Base-by-base conservation (phyloP, 257 asterid species). In the Rauvolfia tetraphylla region DNA sequence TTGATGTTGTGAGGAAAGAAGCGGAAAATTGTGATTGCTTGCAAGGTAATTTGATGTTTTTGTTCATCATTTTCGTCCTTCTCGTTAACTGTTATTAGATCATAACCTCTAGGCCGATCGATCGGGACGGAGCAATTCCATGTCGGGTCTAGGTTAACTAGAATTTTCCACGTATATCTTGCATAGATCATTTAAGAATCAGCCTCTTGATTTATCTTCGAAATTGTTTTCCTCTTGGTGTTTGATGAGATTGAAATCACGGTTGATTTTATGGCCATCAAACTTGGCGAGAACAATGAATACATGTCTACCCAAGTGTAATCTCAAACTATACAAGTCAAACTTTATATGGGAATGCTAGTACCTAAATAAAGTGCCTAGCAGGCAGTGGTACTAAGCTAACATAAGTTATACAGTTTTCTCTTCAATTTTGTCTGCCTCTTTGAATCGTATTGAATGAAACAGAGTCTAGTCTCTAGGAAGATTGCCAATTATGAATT, bases 1-100 rank as follows among this genome's bases (percentile, higher is more conserved):
- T 71, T 71, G 75, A 71, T 27, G 75, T 71, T 29, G 75, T 71
- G 3, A 71, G 75, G 75, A 71, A 71, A 20, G 75, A 71, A 49
- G 75, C 61, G 15, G 75, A 71, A 27, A 44, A 71, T 48, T 71
- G 75, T 46, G 75, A 71, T 57, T 15, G 27, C 13, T 14, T 71
- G 41, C 75, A 71, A 46, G 75, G 75, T 71, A 27, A n/a, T 44
- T 49, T 41, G 1, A 14, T 3, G 5, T 44, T 48, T 46, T 41
- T 4, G 1, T 41, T 27, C 8, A 23, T 22, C 36, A 62, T 29
- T 61, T 25, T 62, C 39, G 22, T 27, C 39, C 7, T 25, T 70
- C n/a, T 70, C n/a, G n/a, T n/a, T n/a, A n/a, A n/a, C n/a, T 70
- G 5, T 53, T 5, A 25, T 46, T 25, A 13, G 57, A 44, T 69